phyloP scores from a whole-genome alignment of 2,329 filamentous ascomycete species.

The Xylariales sp. region DNA sequence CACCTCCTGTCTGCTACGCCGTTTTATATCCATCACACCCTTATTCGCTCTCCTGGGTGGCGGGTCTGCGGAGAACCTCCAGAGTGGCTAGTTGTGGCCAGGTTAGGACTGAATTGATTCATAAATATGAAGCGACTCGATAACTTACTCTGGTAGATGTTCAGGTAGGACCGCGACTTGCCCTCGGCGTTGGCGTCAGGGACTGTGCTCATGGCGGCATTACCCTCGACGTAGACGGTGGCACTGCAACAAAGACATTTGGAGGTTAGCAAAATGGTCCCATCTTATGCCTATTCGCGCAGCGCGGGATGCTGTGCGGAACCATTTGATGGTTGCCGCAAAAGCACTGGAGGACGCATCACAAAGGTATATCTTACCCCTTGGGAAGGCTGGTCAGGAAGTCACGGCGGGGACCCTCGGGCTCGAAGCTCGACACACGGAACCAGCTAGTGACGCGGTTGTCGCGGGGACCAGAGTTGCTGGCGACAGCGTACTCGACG shows the following conservation, averaged over 20 bases:
- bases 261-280: no score
- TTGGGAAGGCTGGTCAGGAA: conserved; percentile 71
- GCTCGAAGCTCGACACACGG: conserved; percentile 66
- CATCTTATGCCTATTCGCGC: no score
- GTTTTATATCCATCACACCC: no score
- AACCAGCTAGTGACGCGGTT: conserved; percentile 84
- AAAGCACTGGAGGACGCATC: no score
- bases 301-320: no score
- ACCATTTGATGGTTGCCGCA: no score
- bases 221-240: conserved; percentile 78
- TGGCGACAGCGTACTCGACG: conserved; percentile 73
- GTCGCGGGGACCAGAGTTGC: conserved; percentile 60
- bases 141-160: conserved; percentile 78
- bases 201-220: conserved; percentile 65
- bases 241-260: conserved; percentile 51
- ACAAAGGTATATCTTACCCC: conserved; percentile 73
- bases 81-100: conserved; percentile 3
- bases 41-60: conserved; percentile 5
- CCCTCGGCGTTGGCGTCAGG: conserved; percentile 66
- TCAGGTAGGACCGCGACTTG: conserved; percentile 60
- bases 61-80: conserved; percentile 3
- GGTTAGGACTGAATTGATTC: no score
- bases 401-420: conserved; percentile 66
- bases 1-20: neutral
- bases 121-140: no score